Evolutionary conservation across 768 basidiomycete genomes (phyloP).

Genomic region (Tulasnella sp.): DNA sequence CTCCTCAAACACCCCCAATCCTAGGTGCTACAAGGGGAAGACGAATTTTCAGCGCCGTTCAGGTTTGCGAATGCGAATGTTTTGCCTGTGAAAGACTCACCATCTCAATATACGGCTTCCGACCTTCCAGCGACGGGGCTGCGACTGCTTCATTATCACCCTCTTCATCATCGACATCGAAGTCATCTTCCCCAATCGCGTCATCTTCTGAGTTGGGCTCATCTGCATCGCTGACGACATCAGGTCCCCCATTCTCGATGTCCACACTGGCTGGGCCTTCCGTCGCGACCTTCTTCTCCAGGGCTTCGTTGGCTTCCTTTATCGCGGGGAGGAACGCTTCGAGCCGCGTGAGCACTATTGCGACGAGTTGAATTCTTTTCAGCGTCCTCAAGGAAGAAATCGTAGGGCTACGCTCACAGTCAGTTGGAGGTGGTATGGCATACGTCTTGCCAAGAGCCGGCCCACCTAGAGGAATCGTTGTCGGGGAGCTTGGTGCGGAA

Average conservation of each 20-base stretch:
- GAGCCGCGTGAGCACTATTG: constrained; percentile 16
- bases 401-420: not conserved
- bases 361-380: no score
- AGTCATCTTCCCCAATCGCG: constrained; percentile 3
- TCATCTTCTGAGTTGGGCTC: constrained; percentile 6
- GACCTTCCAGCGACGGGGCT: not conserved
- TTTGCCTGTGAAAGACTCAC: constrained; percentile 1
- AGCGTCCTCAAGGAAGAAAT: not conserved
- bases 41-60: not conserved
- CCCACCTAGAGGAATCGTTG: not conserved
- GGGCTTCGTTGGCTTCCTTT: constrained; percentile 16
- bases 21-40: constrained; percentile 13
- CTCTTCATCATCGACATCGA: not conserved
- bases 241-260: constrained; percentile 14
- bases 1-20: constrained; percentile 17
- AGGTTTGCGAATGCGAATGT: no score
- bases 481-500: not conserved
- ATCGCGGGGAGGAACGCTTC: constrained; percentile 18
- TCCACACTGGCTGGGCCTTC: constrained; percentile 15
- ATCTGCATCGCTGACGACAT: not conserved
- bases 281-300: constrained; percentile 6
- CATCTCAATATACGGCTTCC: constrained; percentile 7
- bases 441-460: not conserved
- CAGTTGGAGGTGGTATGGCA: not conserved
- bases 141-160: not conserved